phyloP scores from a whole-genome alignment of 495 filamentous ascomycete genomes.

The Xylaria palmicola region DNA sequence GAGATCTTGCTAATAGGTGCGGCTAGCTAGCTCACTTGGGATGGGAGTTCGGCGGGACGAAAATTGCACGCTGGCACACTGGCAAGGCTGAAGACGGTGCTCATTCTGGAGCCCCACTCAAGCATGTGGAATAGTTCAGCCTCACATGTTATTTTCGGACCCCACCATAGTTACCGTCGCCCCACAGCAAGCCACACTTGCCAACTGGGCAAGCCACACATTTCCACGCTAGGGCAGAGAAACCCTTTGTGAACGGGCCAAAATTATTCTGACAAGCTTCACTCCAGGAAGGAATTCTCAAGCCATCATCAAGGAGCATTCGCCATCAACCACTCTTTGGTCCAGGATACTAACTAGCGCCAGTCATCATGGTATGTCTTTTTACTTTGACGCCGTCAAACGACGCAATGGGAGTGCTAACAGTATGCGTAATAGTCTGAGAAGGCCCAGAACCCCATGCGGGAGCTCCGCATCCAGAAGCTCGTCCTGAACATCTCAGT shows the following conservation, averaged over 20 bases:
- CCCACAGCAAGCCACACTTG: constrained; percentile 23
- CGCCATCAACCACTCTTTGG: constrained; percentile 15
- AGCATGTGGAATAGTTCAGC: neutral
- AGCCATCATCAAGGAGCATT: constrained; percentile 13
- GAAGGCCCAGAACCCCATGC: constrained; percentile 95
- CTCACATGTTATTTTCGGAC: constrained; percentile 19
- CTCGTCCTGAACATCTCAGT: constrained; percentile 99
- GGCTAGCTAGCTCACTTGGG: constrained; percentile 37
- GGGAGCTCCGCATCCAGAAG: constrained; percentile 99
- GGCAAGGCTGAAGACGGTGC: constrained; percentile 32
- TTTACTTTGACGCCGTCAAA: neutral
- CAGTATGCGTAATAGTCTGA: constrained; percentile 46
- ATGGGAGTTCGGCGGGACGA: constrained; percentile 28
- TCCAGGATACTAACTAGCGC: constrained; percentile 28
- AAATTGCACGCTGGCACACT: constrained; percentile 23
- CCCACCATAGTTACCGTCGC: constrained; percentile 9
- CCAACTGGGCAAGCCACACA: constrained; percentile 15
- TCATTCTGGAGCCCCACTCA: constrained; percentile 1
- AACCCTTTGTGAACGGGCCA: constrained; percentile 26
- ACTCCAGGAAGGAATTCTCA: neutral
- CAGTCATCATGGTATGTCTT: constrained; percentile 36
- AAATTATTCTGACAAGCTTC: constrained; percentile 20
- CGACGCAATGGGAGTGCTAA: constrained; percentile 15
- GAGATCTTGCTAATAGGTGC: constrained; percentile 27
- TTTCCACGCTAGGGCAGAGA: constrained; percentile 29